These are phyloP conservation scores for Fusarium azukiicola DNA, from an alignment of 2,329 filamentous ascomycete species.

Conservation along the genomic window DNA sequence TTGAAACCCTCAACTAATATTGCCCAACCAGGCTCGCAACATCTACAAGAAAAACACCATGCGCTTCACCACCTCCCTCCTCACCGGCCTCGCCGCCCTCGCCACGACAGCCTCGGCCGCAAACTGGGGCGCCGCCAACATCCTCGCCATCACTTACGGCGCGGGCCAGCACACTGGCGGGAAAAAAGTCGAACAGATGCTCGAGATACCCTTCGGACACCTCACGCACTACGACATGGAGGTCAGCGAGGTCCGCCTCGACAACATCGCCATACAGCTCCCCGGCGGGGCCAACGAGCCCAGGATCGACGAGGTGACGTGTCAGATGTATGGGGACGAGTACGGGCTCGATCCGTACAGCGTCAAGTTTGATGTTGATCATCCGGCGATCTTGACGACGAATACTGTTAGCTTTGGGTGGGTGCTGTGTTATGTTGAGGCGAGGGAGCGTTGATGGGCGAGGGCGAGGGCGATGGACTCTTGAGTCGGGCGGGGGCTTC, in stretches of 20 bases:
- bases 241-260: neutral
- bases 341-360: conserved; percentile 38
- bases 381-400: conserved; percentile 35
- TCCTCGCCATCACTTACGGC: conserved; percentile 8
- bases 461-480: neutral
- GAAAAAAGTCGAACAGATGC: neutral
- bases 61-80: neutral
- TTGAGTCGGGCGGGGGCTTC: too few species aligned
- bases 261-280: conserved; percentile 31
- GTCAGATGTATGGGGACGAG: conserved; percentile 45
- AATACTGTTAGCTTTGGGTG: conserved; percentile 45
- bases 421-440: conserved; percentile 41
- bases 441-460: too few species aligned
- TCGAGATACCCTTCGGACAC: neutral
- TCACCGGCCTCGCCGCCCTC: neutral
- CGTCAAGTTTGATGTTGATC: conserved; percentile 27
- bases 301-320: conserved; percentile 26
- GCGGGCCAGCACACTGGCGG: neutral
- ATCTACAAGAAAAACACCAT: neutral
- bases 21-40: neutral
- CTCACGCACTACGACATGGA: conserved; percentile 1
- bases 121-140: neutral
- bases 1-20: neutral
- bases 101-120: neutral
- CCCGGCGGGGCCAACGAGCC: conserved; percentile 17